phyloP scores from a whole-genome alignment of 441 rosid genomes.

The Gossypium trilobum region DNA sequence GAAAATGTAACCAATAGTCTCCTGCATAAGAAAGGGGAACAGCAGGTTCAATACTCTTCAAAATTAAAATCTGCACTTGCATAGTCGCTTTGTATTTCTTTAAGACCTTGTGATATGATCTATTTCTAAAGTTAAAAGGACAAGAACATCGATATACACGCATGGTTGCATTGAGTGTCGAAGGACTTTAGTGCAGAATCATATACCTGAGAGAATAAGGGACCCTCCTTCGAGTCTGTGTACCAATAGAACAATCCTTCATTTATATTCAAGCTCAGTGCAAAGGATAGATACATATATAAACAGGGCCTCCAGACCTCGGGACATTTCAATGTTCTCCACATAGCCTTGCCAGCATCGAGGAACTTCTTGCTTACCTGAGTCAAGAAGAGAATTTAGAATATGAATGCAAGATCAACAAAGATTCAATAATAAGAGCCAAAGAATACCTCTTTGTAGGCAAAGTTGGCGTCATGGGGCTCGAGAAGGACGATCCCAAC shows the following conservation, averaged over 20 bases:
- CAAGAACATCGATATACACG: background rate
- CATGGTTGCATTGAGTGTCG: background rate
- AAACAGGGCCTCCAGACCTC: slow-evolving; percentile 88
- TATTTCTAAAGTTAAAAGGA: background rate
- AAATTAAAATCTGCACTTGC: background rate
- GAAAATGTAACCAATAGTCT: slow-evolving; percentile 71
- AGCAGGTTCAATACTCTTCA: background rate
- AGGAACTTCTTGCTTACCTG: slow-evolving; percentile 61
- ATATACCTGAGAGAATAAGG: slow-evolving; percentile 73
- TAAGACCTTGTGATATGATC: background rate
- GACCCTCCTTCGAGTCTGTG: slow-evolving; percentile 74
- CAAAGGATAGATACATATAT: slow-evolving; percentile 77
- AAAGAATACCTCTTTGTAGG: slow-evolving; percentile 51
- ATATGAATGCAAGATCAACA: slow-evolving; percentile 5
- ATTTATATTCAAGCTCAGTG: slow-evolving; percentile 61
- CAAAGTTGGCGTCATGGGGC: slow-evolving; percentile 39
- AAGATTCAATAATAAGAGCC: background rate
- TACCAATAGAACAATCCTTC: slow-evolving; percentile 95
- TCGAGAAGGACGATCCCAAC: slow-evolving; percentile 66
- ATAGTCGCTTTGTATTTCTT: background rate
- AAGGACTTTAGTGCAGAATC: slow-evolving; percentile 2
- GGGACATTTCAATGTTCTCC: slow-evolving; percentile 67
- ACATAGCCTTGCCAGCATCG: slow-evolving; percentile 75
- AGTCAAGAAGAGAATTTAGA: slow-evolving; percentile 14
- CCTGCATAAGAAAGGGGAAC: slow-evolving; percentile 37